Conservation (phyloP, 2,329 filamentous ascomycete species). For the Piedraia hortae region DNA sequence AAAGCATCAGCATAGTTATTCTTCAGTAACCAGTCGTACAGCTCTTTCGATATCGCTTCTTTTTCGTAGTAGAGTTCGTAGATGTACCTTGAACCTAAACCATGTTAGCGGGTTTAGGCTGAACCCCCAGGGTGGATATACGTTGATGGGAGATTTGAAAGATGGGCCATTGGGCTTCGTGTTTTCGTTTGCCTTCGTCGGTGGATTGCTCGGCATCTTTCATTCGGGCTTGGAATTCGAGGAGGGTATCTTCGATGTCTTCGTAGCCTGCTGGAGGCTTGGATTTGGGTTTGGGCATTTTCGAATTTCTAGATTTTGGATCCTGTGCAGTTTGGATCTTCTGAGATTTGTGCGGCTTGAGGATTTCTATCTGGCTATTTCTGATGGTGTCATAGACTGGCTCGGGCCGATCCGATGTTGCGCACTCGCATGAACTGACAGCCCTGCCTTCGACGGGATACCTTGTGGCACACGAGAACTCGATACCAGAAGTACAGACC, state of each 20-base stretch:
- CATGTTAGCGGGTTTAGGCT: conserved; percentile 2
- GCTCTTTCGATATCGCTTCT: conserved; percentile 68
- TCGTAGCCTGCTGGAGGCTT: conserved; percentile 63
- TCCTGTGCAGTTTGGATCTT: too few species aligned
- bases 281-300: conserved; percentile 60
- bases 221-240: conserved; percentile 75
- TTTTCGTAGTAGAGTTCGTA: conserved; percentile 97
- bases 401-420: conserved; percentile 42
- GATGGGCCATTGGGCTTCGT: conserved; percentile 87
- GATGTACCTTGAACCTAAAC: conserved; percentile 47
- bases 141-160: conserved; percentile 93
- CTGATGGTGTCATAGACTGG: too few species aligned
- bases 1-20: conserved; percentile 87
- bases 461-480: too few species aligned
- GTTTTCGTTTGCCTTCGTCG: conserved; percentile 50
- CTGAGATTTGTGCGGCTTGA: too few species aligned
- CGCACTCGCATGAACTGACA: too few species aligned
- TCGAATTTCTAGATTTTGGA: too few species aligned
- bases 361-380: too few species aligned
- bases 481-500: too few species aligned
- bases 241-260: conserved; percentile 64
- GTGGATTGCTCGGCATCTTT: conserved; percentile 83
- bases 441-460: too few species aligned
- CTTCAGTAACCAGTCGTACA: conserved; percentile 93
- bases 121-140: conserved; percentile 15